A percentile compares a stretch with the other conserved stretches of the same genome.
phyloP scores from a whole-genome alignment of 352 stramenopile species.

The Globisporangium perplexum region DNA sequence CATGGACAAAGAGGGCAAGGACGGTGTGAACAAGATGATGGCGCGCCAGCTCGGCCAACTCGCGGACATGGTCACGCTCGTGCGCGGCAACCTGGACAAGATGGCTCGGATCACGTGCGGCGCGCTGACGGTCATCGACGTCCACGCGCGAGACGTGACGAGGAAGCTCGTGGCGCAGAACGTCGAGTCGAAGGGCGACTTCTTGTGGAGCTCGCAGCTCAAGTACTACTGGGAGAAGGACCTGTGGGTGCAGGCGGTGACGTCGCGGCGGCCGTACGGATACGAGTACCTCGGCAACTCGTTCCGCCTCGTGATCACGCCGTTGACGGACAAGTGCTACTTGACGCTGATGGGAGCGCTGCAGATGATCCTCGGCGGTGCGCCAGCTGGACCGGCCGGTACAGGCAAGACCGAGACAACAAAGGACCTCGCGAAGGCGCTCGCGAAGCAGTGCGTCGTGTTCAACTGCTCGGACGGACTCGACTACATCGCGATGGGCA shows the following conservation, averaged over 20 bases:
- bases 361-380: slow-evolving; percentile 94
- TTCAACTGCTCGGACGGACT: slow-evolving; percentile 93
- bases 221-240: slow-evolving; percentile 95
- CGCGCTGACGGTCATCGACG: slow-evolving; percentile 92
- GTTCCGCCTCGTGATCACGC: slow-evolving; percentile 94
- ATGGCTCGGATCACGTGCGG: slow-evolving; percentile 86
- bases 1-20: slow-evolving; percentile 68
- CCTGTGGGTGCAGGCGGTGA: slow-evolving; percentile 87
- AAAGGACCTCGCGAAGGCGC: slow-evolving; percentile 92
- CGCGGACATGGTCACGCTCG: slow-evolving; percentile 91
- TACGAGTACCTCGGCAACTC: slow-evolving; percentile 98
- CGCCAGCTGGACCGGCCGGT: slow-evolving; percentile 89
- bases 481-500: slow-evolving; percentile 94
- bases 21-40: slow-evolving; percentile 82
- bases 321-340: slow-evolving; percentile 96
- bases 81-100: slow-evolving; percentile 86
- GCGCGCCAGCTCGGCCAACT: slow-evolving; percentile 83
- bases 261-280: slow-evolving; percentile 87
- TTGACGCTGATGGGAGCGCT: slow-evolving; percentile 94
- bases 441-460: slow-evolving; percentile 95
- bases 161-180: slow-evolving; percentile 88
- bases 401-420: slow-evolving; percentile 96
- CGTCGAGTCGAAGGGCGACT: slow-evolving; percentile 85
- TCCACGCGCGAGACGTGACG: slow-evolving; percentile 95
- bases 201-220: slow-evolving; percentile 81